These are phyloP conservation scores for Kodamaea sp. DNA, from an alignment of 1,139 yeast genomes.

Conservation along the genomic window DNA sequence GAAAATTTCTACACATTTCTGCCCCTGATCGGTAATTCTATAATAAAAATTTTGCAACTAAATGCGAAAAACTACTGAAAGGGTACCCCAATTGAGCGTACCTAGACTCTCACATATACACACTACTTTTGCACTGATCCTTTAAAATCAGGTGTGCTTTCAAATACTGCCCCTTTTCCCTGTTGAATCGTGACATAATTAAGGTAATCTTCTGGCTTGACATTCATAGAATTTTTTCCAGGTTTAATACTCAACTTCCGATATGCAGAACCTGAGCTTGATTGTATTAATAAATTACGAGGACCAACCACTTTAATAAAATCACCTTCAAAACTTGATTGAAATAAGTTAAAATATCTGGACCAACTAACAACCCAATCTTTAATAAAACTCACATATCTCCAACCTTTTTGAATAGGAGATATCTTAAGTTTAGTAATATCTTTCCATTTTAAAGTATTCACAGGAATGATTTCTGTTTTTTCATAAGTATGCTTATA, in stretches of 20 bases:
- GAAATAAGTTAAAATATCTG: too few species aligned
- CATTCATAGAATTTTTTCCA: neutral
- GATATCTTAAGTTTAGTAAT: neutral
- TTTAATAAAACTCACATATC: neutral
- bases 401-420: slow-evolving; percentile 1
- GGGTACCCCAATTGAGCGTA: too few species aligned
- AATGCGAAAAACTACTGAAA: too few species aligned
- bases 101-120: slow-evolving; percentile 5
- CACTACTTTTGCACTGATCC: slow-evolving; percentile 33
- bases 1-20: too few species aligned
- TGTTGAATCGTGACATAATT: slow-evolving; percentile 42
- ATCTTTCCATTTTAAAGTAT: slow-evolving; percentile 5
- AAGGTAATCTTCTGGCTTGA: slow-evolving; percentile 36
- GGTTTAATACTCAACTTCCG: neutral
- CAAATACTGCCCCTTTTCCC: slow-evolving; percentile 38
- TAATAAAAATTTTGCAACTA: too few species aligned
- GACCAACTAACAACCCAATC: neutral
- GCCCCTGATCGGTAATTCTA: too few species aligned
- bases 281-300: slow-evolving; percentile 49
- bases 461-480: slow-evolving; percentile 4
- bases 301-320: slow-evolving; percentile 55
- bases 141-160: slow-evolving; percentile 41
- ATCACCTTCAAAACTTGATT: slow-evolving; percentile 11
- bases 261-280: slow-evolving; percentile 17
- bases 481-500: slow-evolving; percentile 23